Conservation (phyloP, 2,329 filamentous ascomycete species). For the Claviceps citrina region DNA sequence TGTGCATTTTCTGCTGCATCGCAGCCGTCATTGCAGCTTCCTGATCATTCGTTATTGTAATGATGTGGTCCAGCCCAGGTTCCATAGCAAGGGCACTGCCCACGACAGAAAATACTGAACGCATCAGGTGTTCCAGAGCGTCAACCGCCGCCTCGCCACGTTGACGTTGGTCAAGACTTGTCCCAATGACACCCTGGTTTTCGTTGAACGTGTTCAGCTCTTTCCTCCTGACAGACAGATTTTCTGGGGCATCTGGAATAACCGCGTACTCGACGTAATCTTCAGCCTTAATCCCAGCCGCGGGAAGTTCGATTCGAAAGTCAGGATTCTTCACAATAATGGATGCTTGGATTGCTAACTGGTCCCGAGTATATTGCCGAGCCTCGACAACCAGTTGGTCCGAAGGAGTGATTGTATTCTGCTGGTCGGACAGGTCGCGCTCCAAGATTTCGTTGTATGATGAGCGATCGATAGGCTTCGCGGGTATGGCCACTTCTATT, state of each 20-base stretch:
- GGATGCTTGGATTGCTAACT: neutral
- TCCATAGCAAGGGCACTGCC: constrained; percentile 47
- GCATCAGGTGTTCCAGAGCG: constrained; percentile 53
- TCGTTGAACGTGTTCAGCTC: constrained; percentile 35
- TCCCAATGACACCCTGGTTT: constrained; percentile 40
- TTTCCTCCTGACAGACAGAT: constrained; percentile 37
- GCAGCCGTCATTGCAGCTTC: constrained; percentile 49
- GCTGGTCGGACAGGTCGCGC: constrained; percentile 8
- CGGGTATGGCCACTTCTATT: constrained; percentile 34
- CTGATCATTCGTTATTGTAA: constrained; percentile 39
- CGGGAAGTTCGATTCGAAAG: constrained; percentile 34
- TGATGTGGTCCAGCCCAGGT: constrained; percentile 38
- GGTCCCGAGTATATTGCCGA: constrained; percentile 7
- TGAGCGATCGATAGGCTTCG: constrained; percentile 24
- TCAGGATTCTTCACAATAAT: constrained; percentile 9
- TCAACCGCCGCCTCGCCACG: constrained; percentile 61
- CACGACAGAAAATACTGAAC: constrained; percentile 63
- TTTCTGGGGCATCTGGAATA: constrained; percentile 29
- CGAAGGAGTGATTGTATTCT: constrained; percentile 6
- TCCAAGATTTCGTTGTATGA: constrained; percentile 21
- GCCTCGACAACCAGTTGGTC: constrained; percentile 6
- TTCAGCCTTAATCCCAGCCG: constrained; percentile 31
- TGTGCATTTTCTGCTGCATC: constrained; percentile 57
- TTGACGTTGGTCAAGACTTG: constrained; percentile 64
- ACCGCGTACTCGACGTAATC: constrained; percentile 36